phyloP scores from a whole-genome alignment of 1,284 basidiomycete genomes.

The Ganoderma boninense region DNA sequence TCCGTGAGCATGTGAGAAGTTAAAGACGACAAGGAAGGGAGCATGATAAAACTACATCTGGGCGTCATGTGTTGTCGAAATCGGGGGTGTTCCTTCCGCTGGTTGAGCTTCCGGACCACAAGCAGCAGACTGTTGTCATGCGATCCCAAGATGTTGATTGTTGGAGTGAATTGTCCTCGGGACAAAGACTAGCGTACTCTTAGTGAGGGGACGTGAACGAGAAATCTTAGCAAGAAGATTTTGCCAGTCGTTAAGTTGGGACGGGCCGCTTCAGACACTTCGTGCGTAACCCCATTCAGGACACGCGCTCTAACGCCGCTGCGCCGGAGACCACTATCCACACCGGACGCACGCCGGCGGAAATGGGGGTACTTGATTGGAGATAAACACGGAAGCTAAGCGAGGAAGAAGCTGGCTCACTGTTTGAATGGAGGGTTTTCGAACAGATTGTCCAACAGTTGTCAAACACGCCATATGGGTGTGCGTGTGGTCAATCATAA shows the following conservation, averaged over 20 bases:
- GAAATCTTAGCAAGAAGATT: not conserved
- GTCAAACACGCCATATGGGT: conserved; percentile 1
- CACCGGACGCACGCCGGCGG: not conserved
- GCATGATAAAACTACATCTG: not conserved
- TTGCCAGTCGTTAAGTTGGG: not conserved
- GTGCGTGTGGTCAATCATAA: conserved; percentile 9
- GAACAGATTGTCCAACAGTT: not conserved
- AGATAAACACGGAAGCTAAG: not conserved
- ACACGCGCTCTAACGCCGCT: not conserved
- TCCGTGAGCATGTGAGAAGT: not conserved
- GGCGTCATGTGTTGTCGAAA: not conserved
- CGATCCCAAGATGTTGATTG: not conserved
- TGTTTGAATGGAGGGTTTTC: not conserved
- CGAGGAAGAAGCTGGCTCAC: not conserved
- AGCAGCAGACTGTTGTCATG: not conserved
- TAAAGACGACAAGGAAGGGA: not conserved
- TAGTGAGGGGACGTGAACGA: not conserved
- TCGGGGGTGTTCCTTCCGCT: not conserved
- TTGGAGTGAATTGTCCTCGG: not conserved
- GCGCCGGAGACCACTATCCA: not conserved
- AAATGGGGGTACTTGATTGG: not conserved
- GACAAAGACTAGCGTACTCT: not conserved
- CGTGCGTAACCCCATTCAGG: not conserved
- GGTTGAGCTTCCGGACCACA: not conserved
- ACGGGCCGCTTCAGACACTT: too few species aligned